phyloP scores from a whole-genome alignment of 331 rosid species.

The Rhamnella rubrinervis region DNA sequence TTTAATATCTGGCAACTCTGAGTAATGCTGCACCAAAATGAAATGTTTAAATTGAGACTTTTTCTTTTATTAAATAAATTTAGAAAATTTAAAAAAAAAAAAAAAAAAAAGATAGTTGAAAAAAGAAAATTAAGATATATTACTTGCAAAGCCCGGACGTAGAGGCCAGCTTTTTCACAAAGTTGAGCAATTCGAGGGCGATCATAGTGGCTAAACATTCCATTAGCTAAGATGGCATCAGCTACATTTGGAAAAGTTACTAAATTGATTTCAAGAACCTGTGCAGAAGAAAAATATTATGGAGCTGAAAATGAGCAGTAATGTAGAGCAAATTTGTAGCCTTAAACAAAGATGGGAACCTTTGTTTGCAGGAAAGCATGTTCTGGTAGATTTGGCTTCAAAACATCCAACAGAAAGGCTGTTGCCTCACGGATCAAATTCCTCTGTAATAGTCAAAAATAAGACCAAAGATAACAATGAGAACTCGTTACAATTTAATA shows the following conservation, averaged over 20 bases:
- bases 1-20: constrained; percentile 96
- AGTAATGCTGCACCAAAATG: constrained; percentile 76
- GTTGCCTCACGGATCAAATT: constrained; percentile 99
- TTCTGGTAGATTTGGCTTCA: constrained; percentile 96
- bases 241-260: constrained; percentile 98
- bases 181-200: constrained; percentile 97
- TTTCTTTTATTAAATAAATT: background rate
- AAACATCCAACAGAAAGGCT: constrained; percentile 88
- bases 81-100: no score
- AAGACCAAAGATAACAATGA: constrained; percentile 18
- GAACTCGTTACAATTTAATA: background rate
- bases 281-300: constrained; percentile 27
- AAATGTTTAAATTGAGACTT: constrained; percentile 9
- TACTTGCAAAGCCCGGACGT: constrained; percentile 94
- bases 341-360: constrained; percentile 42
- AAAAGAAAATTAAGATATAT: constrained; percentile 26
- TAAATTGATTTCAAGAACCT: constrained; percentile 96
- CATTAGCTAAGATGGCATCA: constrained; percentile 97
- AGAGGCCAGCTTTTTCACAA: constrained; percentile 97
- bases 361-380: constrained; percentile 91
- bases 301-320: constrained; percentile 16
- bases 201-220: constrained; percentile 98
- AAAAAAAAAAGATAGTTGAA: background rate
- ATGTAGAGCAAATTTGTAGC: constrained; percentile 2
- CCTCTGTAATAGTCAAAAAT: constrained; percentile 51